phyloP scores from a whole-genome alignment of 345 rosid species.

The Citrus australasica region DNA sequence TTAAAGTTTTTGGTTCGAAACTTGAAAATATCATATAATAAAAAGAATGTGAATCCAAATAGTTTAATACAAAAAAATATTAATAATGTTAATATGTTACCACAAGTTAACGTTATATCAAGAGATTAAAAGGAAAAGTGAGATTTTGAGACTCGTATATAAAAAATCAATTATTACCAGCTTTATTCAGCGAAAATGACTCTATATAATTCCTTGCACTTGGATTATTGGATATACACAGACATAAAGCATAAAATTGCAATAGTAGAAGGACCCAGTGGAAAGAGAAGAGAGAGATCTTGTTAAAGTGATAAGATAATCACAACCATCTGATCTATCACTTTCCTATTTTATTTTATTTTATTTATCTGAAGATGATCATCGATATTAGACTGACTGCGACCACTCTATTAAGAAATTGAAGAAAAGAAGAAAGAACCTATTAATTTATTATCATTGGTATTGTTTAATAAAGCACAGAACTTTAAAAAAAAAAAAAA shows the following conservation, averaged over 20 bases:
- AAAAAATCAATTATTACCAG: not conserved
- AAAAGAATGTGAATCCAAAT: too few relatives aligned
- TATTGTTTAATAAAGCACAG: not conserved
- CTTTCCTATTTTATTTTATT: not conserved
- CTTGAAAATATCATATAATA: too few relatives aligned
- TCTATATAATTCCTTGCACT: not conserved
- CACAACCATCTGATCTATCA: slow-evolving; percentile 16
- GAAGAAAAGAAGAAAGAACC: not conserved
- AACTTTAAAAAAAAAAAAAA: not conserved
- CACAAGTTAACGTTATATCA: too few relatives aligned
- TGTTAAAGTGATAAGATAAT: not conserved
- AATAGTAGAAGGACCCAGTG: not conserved
- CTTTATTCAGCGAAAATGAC: not conserved
- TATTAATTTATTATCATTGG: not conserved
- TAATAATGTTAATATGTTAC: too few relatives aligned
- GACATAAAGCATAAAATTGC: not conserved
- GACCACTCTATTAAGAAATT: not conserved
- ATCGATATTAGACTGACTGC: not conserved
- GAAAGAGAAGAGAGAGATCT: not conserved
- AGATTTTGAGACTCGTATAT: too few relatives aligned
- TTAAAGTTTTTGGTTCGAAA: accelerated
- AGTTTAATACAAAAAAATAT: too few relatives aligned
- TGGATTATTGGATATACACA: too few relatives aligned
- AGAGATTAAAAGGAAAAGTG: too few relatives aligned
- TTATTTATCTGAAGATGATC: not conserved